These are phyloP conservation scores for Salix caprea DNA, from an alignment of 345 rosid genomes.

Conservation along the genomic window DNA sequence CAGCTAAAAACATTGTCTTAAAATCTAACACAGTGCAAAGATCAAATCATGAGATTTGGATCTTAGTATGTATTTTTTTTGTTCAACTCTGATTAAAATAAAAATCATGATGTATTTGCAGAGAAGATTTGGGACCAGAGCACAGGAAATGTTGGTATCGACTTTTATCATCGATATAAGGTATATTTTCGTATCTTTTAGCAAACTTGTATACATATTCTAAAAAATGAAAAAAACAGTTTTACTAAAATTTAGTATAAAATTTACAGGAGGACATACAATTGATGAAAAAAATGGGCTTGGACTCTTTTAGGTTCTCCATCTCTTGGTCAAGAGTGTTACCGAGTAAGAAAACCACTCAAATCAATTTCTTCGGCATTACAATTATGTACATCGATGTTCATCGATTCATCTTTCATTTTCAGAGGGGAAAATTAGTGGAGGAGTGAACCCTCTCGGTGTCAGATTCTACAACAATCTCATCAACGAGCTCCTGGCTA, in stretches of 20 bases:
- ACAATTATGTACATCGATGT: background rate
- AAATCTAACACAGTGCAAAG: too few species aligned
- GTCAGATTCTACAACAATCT: slow-evolving; percentile 28
- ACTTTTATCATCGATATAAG: slow-evolving; percentile 29
- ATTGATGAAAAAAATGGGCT: slow-evolving; percentile 24
- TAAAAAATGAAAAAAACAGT: background rate
- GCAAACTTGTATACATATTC: background rate
- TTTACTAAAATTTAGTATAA: too few species aligned
- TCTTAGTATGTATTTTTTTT: too few species aligned
- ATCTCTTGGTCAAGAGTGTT: slow-evolving; percentile 31
- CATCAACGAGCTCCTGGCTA: slow-evolving; percentile 27
- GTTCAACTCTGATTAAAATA: background rate
- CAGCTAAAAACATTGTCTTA: too few species aligned
- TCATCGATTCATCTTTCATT: background rate
- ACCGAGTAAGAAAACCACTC: slow-evolving; percentile 18
- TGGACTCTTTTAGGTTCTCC: slow-evolving; percentile 33
- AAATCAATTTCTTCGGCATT: background rate
- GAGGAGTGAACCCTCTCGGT: slow-evolving; percentile 23
- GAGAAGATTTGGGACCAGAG: slow-evolving; percentile 11
- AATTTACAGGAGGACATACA: slow-evolving; percentile 23
- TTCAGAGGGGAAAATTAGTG: slow-evolving; percentile 21
- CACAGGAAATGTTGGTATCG: slow-evolving; percentile 17
- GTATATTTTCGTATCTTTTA: background rate
- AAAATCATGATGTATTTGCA: background rate
- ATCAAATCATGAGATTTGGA: too few species aligned